Conservation (phyloP, 1,284 basidiomycete genomes). For the Serendipita sp. region DNA sequence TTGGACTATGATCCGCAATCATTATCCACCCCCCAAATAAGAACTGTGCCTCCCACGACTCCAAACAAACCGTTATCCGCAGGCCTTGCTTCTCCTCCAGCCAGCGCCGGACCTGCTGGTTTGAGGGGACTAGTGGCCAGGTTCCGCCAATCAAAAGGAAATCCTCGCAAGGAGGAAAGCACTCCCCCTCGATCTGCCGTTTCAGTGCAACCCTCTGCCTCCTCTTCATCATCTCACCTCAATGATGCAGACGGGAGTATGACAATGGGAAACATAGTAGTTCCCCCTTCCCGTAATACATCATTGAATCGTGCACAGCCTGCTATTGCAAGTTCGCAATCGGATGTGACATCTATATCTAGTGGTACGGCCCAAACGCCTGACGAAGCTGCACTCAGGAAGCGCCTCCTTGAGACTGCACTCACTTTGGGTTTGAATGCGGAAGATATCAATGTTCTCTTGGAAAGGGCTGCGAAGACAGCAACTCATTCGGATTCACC, state of each 20-base stretch:
- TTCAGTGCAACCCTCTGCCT: neutral
- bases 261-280: neutral
- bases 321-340: neutral
- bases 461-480: slow-evolving; percentile 21
- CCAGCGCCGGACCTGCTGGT: slow-evolving; percentile 48
- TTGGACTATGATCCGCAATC: neutral
- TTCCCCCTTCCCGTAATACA: neutral
- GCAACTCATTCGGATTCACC: neutral
- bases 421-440: slow-evolving; percentile 59
- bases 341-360: slow-evolving; percentile 1
- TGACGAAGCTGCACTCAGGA: slow-evolving; percentile 33
- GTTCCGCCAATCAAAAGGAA: slow-evolving; percentile 40
- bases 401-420: slow-evolving; percentile 61
- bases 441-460: slow-evolving; percentile 47
- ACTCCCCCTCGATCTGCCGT: slow-evolving; percentile 13
- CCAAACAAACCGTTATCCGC: slow-evolving; percentile 25
- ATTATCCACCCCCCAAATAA: neutral
- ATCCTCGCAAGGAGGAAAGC: slow-evolving; percentile 24
- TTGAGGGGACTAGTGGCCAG: slow-evolving; percentile 66
- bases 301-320: neutral
- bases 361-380: slow-evolving; percentile 6
- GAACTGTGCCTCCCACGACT: slow-evolving; percentile 16
- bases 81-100: slow-evolving; percentile 40
- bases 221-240: slow-evolving; percentile 2
- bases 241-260: neutral